Evolutionary conservation across 2,329 filamentous ascomycete species (phyloP), one percentile per base, ranked within the genome.

Genomic region (Penicillium sp.): DNA sequence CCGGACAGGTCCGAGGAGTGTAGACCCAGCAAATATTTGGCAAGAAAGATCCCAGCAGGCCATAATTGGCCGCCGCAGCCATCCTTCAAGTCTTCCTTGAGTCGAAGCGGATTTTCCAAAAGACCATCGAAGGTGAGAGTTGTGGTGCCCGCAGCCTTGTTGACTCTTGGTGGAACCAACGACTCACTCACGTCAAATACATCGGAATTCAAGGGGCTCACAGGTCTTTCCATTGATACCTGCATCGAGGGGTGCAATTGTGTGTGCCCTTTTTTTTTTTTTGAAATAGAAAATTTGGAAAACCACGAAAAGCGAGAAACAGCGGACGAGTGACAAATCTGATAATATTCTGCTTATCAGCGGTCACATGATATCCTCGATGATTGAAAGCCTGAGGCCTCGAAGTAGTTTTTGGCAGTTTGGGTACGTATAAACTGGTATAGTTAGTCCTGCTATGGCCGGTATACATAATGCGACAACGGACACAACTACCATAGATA

Each of bases 31-130:
- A 97, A 81, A 67, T 97, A 95, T 70, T 86, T 89, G 18, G 87
- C 81, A 46, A 98, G 77, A 13, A 93, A 81, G 83, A 95, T 87
- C 9, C 93, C 93, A 0, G 92, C 92, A 3, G 91, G 92, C 93
- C 93, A 97, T 9, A 95, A 79, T 71, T 95, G 88, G 2, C 93
- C 93, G 42, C 93, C 93, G 69, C 93, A 97, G 53, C 93, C 93
- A 55, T 88, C 82, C 49, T 81, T 82, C 42, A 95, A 79, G 70
- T 97, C 91, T 69, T 96, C 90, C 63, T 88, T 87, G 13, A 97
- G 81, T 52, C 81, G 78, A 53, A 97, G 78, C 39, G 87, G 84
- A 42, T 80, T 74, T 18, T 77, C 71, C 29, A 96, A 78, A 45
- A 93, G 79, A 33, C 88, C 86, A 55, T 87, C 85, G 64, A 97